A percentile compares a stretch with the other conserved stretches of the same genome.
These are phyloP conservation scores for Fraxinus anomala DNA, from an alignment of 257 asterid species.

Conservation along the genomic window DNA sequence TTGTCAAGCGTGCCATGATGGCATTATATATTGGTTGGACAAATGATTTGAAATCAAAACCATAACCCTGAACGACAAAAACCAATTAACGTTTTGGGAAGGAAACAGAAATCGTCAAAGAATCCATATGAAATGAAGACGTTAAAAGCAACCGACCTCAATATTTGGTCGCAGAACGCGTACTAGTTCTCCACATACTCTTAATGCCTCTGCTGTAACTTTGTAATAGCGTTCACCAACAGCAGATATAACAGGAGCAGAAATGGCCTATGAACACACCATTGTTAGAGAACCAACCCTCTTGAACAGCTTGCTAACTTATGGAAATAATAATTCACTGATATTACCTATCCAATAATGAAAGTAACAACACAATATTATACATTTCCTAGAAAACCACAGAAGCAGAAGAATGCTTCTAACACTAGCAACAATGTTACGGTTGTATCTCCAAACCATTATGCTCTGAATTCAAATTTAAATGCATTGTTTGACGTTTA, in stretches of 20 bases:
- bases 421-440: too few relatives aligned
- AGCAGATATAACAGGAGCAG: conserved; percentile 94
- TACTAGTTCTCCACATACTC: conserved; percentile 98
- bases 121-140: conserved; percentile 20
- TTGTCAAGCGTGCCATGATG: conserved; percentile 92
- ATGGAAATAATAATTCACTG: neutral
- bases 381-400: too few relatives aligned
- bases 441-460: too few relatives aligned
- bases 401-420: too few relatives aligned
- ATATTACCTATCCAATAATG: neutral
- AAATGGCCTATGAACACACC: conserved; percentile 59
- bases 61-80: conserved; percentile 52
- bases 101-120: conserved; percentile 1
- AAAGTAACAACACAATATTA: neutral
- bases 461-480: too few relatives aligned
- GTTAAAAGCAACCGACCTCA: conserved; percentile 49
- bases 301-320: neutral
- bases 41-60: conserved; percentile 85
- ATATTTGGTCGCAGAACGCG: conserved; percentile 88
- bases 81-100: conserved; percentile 26
- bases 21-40: conserved; percentile 88
- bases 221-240: conserved; percentile 95
- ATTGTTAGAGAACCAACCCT: conserved; percentile 28
- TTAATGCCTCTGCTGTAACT: conserved; percentile 96
- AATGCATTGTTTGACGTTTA: too few relatives aligned